phyloP scores from a whole-genome alignment of 73 alveolate genomes.

The Tetrahymena borealis region DNA sequence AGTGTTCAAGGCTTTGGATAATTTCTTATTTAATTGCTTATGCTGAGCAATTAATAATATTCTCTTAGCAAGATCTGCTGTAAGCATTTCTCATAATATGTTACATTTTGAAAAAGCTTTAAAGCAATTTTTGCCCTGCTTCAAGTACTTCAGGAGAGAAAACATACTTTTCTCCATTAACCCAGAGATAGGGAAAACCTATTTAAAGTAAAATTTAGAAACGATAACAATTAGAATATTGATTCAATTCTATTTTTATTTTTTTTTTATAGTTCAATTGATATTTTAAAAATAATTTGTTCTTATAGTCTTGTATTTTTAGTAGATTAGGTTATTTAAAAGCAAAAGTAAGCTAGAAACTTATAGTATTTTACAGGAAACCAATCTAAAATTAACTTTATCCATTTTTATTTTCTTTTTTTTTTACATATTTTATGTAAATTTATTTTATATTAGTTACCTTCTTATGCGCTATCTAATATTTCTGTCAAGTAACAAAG shows the following conservation, averaged over 20 bases:
- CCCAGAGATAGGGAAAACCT: constrained; percentile 86
- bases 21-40: constrained; percentile 47
- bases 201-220: neutral
- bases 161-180: constrained; percentile 91
- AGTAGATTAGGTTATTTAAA: too few species aligned
- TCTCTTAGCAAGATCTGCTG: constrained; percentile 43
- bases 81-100: constrained; percentile 63
- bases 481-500: constrained; percentile 91
- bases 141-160: constrained; percentile 88
- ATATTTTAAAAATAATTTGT: too few species aligned
- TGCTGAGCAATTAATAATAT: constrained; percentile 30
- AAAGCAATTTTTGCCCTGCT: constrained; percentile 80
- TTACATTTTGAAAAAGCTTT: constrained; percentile 68
- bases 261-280: neutral
- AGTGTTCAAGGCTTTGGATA: constrained; percentile 23
- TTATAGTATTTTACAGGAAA: too few species aligned
- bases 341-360: too few species aligned
- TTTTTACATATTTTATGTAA: too few species aligned
- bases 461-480: constrained; percentile 96
- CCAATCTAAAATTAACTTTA: neutral
- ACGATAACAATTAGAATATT: too few species aligned
- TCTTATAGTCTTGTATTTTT: too few species aligned
- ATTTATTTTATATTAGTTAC: constrained; percentile 4
- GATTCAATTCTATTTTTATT: neutral
- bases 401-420: neutral